Base-by-base conservation (phyloP, 2,329 filamentous ascomycete species). In the Alternaria metachromatica region DNA sequence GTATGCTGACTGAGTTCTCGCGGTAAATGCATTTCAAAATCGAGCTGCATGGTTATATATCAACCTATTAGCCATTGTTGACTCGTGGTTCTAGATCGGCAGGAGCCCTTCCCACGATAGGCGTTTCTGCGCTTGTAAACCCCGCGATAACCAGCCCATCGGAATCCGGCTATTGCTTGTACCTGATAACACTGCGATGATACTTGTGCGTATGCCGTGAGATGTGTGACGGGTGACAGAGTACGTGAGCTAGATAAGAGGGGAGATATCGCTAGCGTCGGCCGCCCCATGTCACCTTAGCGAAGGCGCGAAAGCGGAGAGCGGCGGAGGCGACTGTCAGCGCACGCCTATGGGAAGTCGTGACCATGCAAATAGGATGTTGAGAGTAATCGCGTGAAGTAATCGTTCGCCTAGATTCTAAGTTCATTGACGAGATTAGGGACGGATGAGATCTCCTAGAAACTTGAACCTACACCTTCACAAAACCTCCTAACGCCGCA, bases 201-300 rank as follows among this genome's bases (percentile, higher is more conserved):
- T 23, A 21, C 13, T 41, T 28, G 23, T 20, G 26, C n/a, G 51
- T 37, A 21, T 21, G 28, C 21, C 44, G 18, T 23, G 21, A 44
- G 13, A 30, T 18, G 23, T 43, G 25, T 13, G 12, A 23, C 43
- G 45, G 26, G n/a, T 50, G 48, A 30, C 48, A 58, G 18, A 13
- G 18, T 9, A 41, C 20, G 45, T 30, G n/a, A 50, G 48, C n/a
- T 20, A 33, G 59, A 61, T 61, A 58, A 61, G 53, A 33, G 33
- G 6, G 23, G 8, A 44, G 43, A 26, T 58, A 58, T 61, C 54
- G 2, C 20, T 61, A 61, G 59, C 54, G 59, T 44, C 59, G 54
- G 59, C 59, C 59, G 59, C 43, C 59, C 54, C 59, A 28, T 58
- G 59, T 46, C 54, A 50, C 23, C n/a, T 45, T 51, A 57, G 46